phyloP scores from a whole-genome alignment of 2,329 filamentous ascomycete species.

The Colletotrichum chrysophilum region DNA sequence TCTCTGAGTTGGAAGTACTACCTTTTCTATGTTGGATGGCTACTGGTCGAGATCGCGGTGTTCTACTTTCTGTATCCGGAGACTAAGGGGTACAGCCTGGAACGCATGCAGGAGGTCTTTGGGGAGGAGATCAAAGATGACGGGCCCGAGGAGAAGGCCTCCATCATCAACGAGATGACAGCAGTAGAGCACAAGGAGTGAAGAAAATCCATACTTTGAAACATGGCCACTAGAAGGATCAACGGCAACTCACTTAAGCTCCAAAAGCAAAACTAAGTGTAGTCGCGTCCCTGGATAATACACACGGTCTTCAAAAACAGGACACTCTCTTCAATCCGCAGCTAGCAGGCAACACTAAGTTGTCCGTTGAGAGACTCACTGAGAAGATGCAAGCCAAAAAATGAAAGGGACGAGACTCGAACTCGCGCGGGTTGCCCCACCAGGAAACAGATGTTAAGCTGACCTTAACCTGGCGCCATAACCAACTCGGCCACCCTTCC shows the following conservation, averaged over 20 bases:
- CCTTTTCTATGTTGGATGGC: constrained; percentile 18
- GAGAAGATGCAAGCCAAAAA: neutral
- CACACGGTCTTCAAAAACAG: neutral
- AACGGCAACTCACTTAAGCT: neutral
- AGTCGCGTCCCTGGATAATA: neutral
- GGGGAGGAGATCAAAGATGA: neutral
- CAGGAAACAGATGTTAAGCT: constrained; percentile 23
- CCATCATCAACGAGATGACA: neutral
- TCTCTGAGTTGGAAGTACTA: constrained; percentile 29
- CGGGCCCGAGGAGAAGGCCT: neutral
- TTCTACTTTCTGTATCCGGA: neutral
- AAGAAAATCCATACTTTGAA: neutral
- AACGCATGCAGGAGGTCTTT: neutral
- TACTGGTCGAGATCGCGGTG: neutral
- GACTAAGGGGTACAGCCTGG: neutral
- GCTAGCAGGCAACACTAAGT: neutral
- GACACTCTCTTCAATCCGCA: neutral
- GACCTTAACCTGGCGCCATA: constrained; percentile 22
- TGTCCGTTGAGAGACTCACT: neutral
- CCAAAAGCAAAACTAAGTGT: neutral
- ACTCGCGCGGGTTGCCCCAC: constrained; percentile 23
- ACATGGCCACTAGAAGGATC: neutral
- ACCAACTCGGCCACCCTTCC: constrained; percentile 23
- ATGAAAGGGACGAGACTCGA: constrained; percentile 20
- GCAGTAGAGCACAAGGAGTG: neutral